Conservation (phyloP, 2,329 filamentous ascomycete species). For the Tolypocladium tropicale region DNA sequence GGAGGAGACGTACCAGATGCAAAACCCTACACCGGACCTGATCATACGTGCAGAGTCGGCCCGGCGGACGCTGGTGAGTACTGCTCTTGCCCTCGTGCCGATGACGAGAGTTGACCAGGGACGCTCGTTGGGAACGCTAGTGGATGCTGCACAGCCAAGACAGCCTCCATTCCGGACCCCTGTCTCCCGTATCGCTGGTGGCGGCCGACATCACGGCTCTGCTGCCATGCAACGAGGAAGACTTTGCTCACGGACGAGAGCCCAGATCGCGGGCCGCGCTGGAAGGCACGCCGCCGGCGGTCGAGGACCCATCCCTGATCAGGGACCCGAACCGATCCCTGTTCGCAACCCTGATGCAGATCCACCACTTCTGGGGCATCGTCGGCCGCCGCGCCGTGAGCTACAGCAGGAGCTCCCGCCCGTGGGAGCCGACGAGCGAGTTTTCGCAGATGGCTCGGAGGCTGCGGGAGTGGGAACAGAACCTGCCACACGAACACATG, state of each 20-base stretch:
- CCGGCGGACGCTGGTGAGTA: constrained; percentile 39
- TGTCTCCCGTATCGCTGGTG: constrained; percentile 38
- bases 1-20: constrained; percentile 41
- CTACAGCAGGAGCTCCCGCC: constrained; percentile 30
- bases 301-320: constrained; percentile 32
- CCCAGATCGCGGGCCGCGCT: constrained; percentile 41
- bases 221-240: constrained; percentile 40
- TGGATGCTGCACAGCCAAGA: constrained; percentile 53
- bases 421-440: constrained; percentile 37
- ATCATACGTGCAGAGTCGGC: constrained; percentile 44
- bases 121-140: constrained; percentile 14
- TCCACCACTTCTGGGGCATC: constrained; percentile 43
- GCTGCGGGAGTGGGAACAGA: constrained; percentile 37
- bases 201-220: constrained; percentile 44
- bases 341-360: constrained; percentile 45
- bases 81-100: neutral
- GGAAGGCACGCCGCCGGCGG: constrained; percentile 40
- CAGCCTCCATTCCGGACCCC: constrained; percentile 42
- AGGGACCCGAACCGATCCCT: constrained; percentile 35
- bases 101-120: neutral
- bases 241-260: constrained; percentile 37
- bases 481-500: constrained; percentile 34
- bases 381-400: constrained; percentile 38
- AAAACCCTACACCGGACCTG: constrained; percentile 30
- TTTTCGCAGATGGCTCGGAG: constrained; percentile 32